phyloP scores from a whole-genome alignment of 2,329 filamentous ascomycete species.

The Monilinia polystroma region DNA sequence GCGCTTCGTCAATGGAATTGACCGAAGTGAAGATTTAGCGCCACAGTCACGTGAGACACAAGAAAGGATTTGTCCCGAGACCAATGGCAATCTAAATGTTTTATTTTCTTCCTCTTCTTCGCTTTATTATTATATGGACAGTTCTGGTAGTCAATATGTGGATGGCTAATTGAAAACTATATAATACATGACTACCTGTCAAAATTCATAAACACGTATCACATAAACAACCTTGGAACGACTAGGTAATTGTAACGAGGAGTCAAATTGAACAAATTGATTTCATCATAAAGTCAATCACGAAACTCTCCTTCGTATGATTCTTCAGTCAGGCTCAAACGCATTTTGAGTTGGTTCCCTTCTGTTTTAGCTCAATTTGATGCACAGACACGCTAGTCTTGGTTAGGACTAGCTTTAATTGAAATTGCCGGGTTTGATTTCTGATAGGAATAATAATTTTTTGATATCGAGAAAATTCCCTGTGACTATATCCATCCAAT shows the following conservation, averaged over 20 bases:
- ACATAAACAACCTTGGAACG: too few relatives aligned
- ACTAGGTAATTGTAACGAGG: too few relatives aligned
- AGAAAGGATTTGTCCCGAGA: too few relatives aligned
- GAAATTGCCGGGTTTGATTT: slow-evolving; percentile 1
- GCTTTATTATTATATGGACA: too few relatives aligned
- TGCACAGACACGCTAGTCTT: not conserved
- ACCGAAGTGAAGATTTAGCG: slow-evolving; percentile 7
- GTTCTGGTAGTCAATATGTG: too few relatives aligned
- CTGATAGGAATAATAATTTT: slow-evolving; percentile 21
- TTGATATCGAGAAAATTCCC: slow-evolving; percentile 18
- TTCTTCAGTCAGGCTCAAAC: not conserved
- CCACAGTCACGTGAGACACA: not conserved
- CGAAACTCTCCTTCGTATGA: too few relatives aligned
- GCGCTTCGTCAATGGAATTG: slow-evolving; percentile 17
- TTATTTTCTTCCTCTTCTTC: too few relatives aligned
- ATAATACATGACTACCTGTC: not conserved
- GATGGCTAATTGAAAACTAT: too few relatives aligned
- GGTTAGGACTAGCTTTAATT: not conserved
- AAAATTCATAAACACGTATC: too few relatives aligned
- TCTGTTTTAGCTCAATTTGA: not conserved
- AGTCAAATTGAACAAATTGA: too few relatives aligned
- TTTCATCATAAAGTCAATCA: too few relatives aligned
- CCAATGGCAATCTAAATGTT: too few relatives aligned
- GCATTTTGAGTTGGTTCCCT: not conserved
- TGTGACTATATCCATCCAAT: not conserved